Evolutionary conservation across 495 filamentous ascomycete genomes (phyloP).

Genomic region (Penicillium egyptiacum): DNA sequence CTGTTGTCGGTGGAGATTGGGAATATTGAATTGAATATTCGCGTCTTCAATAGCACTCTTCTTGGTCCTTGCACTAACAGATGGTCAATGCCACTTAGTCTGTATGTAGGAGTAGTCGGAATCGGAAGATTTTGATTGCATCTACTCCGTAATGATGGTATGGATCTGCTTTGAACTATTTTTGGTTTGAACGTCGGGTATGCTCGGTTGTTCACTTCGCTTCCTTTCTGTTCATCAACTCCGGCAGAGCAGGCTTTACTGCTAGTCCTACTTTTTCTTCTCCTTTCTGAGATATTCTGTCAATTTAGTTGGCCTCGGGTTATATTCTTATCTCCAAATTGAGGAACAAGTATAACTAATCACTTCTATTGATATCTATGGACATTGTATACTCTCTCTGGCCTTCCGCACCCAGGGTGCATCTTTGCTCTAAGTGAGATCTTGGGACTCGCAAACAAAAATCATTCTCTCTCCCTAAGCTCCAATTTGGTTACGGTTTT

Average conservation of each 20-base stretch:
- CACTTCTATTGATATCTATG: background rate
- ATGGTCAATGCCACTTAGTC: background rate
- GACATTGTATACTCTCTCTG: background rate
- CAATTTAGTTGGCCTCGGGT: background rate
- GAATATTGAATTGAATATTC: background rate
- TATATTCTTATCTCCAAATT: background rate
- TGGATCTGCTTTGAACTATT: background rate
- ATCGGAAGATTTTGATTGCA: background rate
- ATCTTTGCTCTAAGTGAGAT: background rate
- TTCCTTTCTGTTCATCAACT: background rate
- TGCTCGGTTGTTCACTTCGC: background rate
- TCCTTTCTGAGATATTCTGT: background rate
- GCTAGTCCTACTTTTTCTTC: background rate
- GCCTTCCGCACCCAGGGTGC: background rate
- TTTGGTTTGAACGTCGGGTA: background rate
- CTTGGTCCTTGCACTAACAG: background rate
- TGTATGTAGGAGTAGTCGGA: background rate
- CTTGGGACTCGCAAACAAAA: background rate
- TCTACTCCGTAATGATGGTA: background rate
- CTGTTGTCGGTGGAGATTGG: background rate
- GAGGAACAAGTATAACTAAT: background rate
- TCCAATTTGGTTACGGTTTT: background rate
- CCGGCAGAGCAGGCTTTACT: background rate
- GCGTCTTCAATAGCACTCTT: constrained; percentile 9
- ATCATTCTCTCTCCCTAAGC: background rate